Percentiles rank a stretch among this genome's conserved stretches.
phyloP scores from a whole-genome alignment of 495 filamentous ascomycete species.

The Amniculicola lignicola region DNA sequence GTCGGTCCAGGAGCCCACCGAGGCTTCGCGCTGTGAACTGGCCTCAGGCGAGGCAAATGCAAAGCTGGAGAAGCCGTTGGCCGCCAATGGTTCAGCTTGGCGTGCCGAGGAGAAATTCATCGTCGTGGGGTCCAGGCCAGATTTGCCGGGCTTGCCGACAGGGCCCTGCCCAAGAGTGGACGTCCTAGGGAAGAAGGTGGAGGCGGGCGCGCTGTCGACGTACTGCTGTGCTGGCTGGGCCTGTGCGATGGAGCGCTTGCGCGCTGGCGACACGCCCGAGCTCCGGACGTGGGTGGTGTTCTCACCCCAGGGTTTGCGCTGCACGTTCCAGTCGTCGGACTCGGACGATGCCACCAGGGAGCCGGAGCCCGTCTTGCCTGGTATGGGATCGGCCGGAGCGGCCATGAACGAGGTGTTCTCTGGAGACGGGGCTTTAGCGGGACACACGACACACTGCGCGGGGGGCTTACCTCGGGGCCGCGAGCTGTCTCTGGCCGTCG shows the following conservation, averaged over 20 bases:
- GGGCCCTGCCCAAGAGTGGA: slow-evolving; percentile 13
- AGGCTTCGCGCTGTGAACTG: slow-evolving; percentile 9
- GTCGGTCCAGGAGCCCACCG: slow-evolving; percentile 32
- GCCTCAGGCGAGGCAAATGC: slow-evolving; percentile 13
- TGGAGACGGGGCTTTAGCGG: slow-evolving; percentile 1
- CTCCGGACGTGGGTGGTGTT: slow-evolving; percentile 48
- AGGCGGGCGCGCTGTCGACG: slow-evolving; percentile 19
- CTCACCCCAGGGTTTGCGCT: slow-evolving; percentile 57
- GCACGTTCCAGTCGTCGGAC: slow-evolving; percentile 55
- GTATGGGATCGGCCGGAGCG: slow-evolving; percentile 42
- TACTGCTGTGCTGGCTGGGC: slow-evolving; percentile 27
- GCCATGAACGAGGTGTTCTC: slow-evolving; percentile 25
- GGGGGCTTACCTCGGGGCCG: slow-evolving; percentile 45
- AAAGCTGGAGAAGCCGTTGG: slow-evolving; percentile 23
- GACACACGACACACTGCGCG: neutral
- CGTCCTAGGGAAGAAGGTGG: slow-evolving; percentile 14
- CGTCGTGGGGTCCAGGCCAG: slow-evolving; percentile 26
- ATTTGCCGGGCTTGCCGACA: slow-evolving; percentile 25
- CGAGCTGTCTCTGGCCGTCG: slow-evolving; percentile 39
- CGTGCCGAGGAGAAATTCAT: slow-evolving; percentile 23
- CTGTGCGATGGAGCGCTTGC: slow-evolving; percentile 48
- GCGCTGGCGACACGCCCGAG: slow-evolving; percentile 51
- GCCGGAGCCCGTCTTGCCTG: slow-evolving; percentile 61
- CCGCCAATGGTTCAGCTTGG: slow-evolving; percentile 13
- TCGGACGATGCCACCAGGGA: slow-evolving; percentile 64